Evolutionary conservation across 164 flowering plant species (phyloP), one percentile per base, ranked within the genome.

Genomic region (Magnolia changhungtana): DNA sequence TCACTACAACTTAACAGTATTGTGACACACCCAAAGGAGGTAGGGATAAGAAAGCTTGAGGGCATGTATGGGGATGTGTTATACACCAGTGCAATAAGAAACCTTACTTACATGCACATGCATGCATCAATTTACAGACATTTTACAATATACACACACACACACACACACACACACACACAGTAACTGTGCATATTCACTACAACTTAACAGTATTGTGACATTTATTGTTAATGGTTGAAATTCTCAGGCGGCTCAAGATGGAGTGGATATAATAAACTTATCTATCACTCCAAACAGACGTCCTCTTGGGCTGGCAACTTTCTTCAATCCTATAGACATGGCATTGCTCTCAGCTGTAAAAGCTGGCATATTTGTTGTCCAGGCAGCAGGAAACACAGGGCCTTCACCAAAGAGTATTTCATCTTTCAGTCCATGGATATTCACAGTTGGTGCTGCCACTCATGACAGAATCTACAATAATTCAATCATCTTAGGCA

Each of bases 401-500:
- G 99, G 99, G 69, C 99, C 99, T 49, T 87, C 96, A 29, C 95
- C 96, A 61, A 91, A 85, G 79, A 96, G 99, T 81, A 80, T 96
- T 69, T 88, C 94, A 78, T 96, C 99, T 72, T 96, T 94, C 84
- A 96, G 99, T 77, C 99, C 99, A 72, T 96, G 99, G 99, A 96
- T 96, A 71, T 96, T 89, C 81, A 94, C 95, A 13, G 97, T 94
- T 80, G 99, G 99, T 77, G 97, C 99, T 76, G 90, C 97, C 20
- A 75, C 95, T 69, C 99, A 96, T 82, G 97, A 94, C 76, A 84
- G 99, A 82, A 78, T 78, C 10, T 96, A 96, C 76, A 76, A 79
- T 68, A 96, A 96, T 82, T 90, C 95, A 9, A 79, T 96, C 27
- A 51, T 82, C 20, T 93, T 96, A 66, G 98, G 99, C 70, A 92